These are phyloP conservation scores for Pneumocystis wakefieldiae DNA, from an alignment of 1,139 yeast species.

Conservation along the genomic window DNA sequence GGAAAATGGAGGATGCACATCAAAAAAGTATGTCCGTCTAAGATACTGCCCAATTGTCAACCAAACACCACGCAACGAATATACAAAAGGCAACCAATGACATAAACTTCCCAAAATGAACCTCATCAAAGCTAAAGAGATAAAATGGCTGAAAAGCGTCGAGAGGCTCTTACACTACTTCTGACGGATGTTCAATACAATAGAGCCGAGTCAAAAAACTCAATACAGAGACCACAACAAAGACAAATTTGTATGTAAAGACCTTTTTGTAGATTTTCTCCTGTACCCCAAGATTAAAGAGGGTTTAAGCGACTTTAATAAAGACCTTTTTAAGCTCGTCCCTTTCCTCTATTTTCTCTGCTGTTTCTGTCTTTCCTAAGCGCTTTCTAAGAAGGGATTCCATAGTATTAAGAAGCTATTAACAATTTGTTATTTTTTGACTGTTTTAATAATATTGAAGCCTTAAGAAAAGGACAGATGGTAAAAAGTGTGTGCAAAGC, in stretches of 20 bases:
- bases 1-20: slow-evolving; percentile 96
- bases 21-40: slow-evolving; percentile 77
- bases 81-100: slow-evolving; percentile 34
- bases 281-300: background rate
- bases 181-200: slow-evolving; percentile 54
- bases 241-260: slow-evolving; percentile 20
- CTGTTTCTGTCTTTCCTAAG: background rate
- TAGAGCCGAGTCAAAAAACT: slow-evolving; percentile 65
- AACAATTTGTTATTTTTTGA: too few species aligned
- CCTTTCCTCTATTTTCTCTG: background rate
- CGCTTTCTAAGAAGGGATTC: background rate
- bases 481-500: too few species aligned
- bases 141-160: background rate
- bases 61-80: background rate
- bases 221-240: slow-evolving; percentile 39
- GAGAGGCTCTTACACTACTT: slow-evolving; percentile 42
- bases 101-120: slow-evolving; percentile 93
- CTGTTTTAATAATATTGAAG: too few species aligned
- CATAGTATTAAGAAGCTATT: background rate
- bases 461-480: too few species aligned
- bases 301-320: background rate
- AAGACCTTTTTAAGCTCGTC: background rate
- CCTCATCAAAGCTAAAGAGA: slow-evolving; percentile 58
- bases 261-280: background rate
- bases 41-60: slow-evolving; percentile 30